Base-by-base conservation (phyloP, 331 rosid species). In the Cucumis variabilis region DNA sequence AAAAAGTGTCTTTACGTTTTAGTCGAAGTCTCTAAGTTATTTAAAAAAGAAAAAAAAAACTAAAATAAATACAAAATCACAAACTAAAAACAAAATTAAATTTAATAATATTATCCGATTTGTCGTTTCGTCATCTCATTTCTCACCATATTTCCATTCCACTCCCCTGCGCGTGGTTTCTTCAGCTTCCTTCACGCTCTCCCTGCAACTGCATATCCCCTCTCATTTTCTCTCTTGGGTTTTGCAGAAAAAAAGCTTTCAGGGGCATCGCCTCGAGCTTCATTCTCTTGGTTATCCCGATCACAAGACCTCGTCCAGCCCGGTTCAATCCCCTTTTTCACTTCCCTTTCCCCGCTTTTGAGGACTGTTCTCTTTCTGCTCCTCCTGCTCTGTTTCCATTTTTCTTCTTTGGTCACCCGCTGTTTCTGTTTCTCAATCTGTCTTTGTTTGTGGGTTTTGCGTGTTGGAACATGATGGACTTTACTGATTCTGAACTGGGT, bases 261-360 rank as follows among this genome's bases (percentile, higher is more conserved):
- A 70, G 72, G 13, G 89, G 68, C 70, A 16, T 58, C 51, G 72
- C 80, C 80, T 89, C 88, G 81, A 91, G 92, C 81, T 85, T 58
- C 88, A 65, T 25, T 85, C 83, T 87, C 80, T 48, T 4, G 87
- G 89, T 74, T 83, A 44, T 63, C 77, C 84, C 63, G 33, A 21
- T 44, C 19, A 41, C 9, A 86, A 90, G 91, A 66, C 85, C 19
- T 24, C 17, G 83, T 81, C 88, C 74, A 50, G 46, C 27, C 21
- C 51, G 67, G 55, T 53, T 85, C 72, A 48, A 41, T 62, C 72
- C 11, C 24, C 82, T 30, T 23, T 33, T 44, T 37, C 41, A 60
- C 75, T 33, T 71, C 71, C 33, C 66, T 30, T 63, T 89, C 88
- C 37, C 88, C 85, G 28, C 87, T 74, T 88, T 76, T 84, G 82